Conservation (phyloP, 164 flowering plant species). For the Buxus sempervirens region DNA sequence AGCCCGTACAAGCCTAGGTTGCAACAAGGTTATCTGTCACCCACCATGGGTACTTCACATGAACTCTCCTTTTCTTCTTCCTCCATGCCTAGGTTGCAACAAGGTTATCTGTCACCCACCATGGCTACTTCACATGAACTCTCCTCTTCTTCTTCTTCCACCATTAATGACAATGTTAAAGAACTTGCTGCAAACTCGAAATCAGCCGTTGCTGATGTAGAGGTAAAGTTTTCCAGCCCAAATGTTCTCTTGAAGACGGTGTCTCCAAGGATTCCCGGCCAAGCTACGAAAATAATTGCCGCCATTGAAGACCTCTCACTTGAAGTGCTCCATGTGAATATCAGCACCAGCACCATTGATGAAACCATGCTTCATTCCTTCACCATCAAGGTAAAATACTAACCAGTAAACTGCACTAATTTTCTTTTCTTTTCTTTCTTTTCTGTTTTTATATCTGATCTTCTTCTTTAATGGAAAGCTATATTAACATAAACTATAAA, state of each 20-base stretch:
- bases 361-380: slow-evolving; percentile 77
- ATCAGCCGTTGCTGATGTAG: slow-evolving; percentile 75
- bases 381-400: slow-evolving; percentile 79
- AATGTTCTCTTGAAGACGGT: slow-evolving; percentile 73
- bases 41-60: slow-evolving; percentile 22
- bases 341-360: slow-evolving; percentile 53
- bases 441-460: too few relatives aligned
- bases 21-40: slow-evolving; percentile 31
- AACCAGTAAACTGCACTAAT: background rate
- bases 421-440: background rate
- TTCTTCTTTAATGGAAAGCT: background rate
- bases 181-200: slow-evolving; percentile 77
- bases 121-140: slow-evolving; percentile 22
- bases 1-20: slow-evolving; percentile 66
- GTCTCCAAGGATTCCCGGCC: slow-evolving; percentile 70
- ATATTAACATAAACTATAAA: too few relatives aligned
- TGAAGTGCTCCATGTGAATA: slow-evolving; percentile 69
- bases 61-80: slow-evolving; percentile 40
- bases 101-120: slow-evolving; percentile 30
- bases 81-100: slow-evolving; percentile 36
- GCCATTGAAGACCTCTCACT: slow-evolving; percentile 72
- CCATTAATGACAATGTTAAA: slow-evolving; percentile 32
- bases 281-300: slow-evolving; percentile 60
- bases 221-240: slow-evolving; percentile 83
- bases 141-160: slow-evolving; percentile 37